These are phyloP conservation scores for Gymnopus androsaceus DNA, from an alignment of 1,284 basidiomycete genomes.

Conservation along the genomic window DNA sequence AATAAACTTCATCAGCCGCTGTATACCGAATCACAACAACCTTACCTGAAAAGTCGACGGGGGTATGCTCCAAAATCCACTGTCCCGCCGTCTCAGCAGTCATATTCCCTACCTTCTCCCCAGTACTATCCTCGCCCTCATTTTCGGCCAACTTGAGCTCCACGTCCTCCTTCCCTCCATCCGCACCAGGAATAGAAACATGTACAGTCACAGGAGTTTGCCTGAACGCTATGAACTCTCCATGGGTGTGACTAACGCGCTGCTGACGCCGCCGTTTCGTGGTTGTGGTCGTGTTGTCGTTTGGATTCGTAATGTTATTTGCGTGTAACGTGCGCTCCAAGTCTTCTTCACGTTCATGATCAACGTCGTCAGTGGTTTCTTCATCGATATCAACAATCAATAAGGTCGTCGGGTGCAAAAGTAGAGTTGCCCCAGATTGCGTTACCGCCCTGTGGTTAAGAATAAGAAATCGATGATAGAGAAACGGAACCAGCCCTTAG, in stretches of 20 bases:
- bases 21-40: no score
- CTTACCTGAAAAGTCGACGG: constrained; percentile 78
- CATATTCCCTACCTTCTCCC: constrained; percentile 69
- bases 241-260: constrained; percentile 32
- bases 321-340: no score
- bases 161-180: constrained; percentile 24
- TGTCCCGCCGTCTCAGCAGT: constrained; percentile 75
- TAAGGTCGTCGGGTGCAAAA: constrained; percentile 82
- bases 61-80: constrained; percentile 88
- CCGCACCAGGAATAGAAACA: no score
- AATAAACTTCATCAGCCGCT: not conserved
- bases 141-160: not conserved
- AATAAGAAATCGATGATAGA: constrained; percentile 2
- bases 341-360: constrained; percentile 63
- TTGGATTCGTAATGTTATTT: no score
- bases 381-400: no score
- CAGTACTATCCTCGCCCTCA: not conserved
- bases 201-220: constrained; percentile 26
- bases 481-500: not conserved
- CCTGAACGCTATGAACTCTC: constrained; percentile 84
- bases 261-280: not conserved
- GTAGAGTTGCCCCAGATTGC: constrained; percentile 85
- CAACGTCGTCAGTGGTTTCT: constrained; percentile 39
- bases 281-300: no score
- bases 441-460: constrained; percentile 87